These are phyloP conservation scores for Aspergillus fumigatiaffinis DNA, from an alignment of 2,329 filamentous ascomycete genomes.

Conservation along the genomic window DNA sequence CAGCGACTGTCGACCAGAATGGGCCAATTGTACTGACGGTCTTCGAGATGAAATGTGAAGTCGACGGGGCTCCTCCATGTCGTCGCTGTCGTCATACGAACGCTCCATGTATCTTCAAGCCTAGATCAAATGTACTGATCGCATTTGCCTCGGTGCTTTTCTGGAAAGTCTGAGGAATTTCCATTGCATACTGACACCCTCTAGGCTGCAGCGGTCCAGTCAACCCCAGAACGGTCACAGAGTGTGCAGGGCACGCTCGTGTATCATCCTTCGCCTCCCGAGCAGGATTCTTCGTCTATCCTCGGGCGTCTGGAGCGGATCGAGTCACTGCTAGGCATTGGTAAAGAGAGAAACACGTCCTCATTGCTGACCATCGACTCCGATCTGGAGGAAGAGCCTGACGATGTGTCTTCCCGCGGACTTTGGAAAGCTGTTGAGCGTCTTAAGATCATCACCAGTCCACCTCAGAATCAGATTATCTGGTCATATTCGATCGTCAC, in stretches of 20 bases:
- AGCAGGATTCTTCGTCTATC: constrained; percentile 16
- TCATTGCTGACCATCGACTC: constrained; percentile 2
- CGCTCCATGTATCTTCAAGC: constrained; percentile 23
- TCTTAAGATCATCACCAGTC: constrained; percentile 20
- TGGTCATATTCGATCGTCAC: constrained; percentile 24
- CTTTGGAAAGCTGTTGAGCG: constrained; percentile 22
- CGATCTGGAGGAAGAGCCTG: constrained; percentile 12
- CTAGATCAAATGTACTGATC: constrained; percentile 25
- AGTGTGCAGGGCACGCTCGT: constrained; percentile 5
- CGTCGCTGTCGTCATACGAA: constrained; percentile 24
- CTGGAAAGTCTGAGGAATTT: not conserved
- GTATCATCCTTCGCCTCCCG: constrained; percentile 4
- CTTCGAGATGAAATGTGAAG: constrained; percentile 29
- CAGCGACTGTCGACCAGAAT: not conserved
- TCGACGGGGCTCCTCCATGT: constrained; percentile 25
- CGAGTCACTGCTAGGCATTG: constrained; percentile 21
- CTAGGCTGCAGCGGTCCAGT: constrained; percentile 24
- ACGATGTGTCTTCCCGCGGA: constrained; percentile 10
- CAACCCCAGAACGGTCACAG: constrained; percentile 10
- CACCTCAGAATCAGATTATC: constrained; percentile 15
- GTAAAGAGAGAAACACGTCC: constrained; percentile 4
- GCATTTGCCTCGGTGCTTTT: not conserved
- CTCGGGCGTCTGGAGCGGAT: constrained; percentile 23
- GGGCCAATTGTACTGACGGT: constrained; percentile 2
- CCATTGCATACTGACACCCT: constrained; percentile 1